Conservation (phyloP, 768 basidiomycete species). For the Kwoniella europaea region DNA sequence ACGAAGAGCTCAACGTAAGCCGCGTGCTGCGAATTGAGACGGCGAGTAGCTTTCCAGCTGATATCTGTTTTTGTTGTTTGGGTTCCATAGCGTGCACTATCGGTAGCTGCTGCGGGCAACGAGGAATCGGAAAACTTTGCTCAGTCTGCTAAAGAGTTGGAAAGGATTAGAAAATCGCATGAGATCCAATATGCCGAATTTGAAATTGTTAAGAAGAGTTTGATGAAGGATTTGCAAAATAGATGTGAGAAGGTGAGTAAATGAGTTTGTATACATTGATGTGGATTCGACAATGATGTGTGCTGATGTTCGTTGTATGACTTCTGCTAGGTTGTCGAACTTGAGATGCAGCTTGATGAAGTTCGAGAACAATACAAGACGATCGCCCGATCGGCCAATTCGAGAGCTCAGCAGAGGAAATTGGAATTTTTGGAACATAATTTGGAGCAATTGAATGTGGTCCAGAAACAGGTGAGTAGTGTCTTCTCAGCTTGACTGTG, state of each 20-base stretch:
- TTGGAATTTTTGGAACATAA: conserved; percentile 98
- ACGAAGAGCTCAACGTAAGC: conserved; percentile 93
- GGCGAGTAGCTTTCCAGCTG: conserved; percentile 6
- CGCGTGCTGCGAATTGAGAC: conserved; percentile 24
- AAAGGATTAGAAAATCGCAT: conserved; percentile 93
- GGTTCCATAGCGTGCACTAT: conserved; percentile 76
- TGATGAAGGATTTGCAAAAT: conserved; percentile 98
- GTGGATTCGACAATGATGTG: background rate
- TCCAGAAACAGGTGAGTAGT: conserved; percentile 86
- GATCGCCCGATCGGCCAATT: conserved; percentile 96
- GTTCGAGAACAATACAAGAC: conserved; percentile 99
- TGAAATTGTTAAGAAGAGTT: conserved; percentile 96
- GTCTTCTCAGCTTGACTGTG: background rate
- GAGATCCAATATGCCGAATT: conserved; percentile 98
- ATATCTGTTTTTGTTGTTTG: background rate
- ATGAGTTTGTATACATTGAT: background rate
- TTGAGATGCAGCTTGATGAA: conserved; percentile 98
- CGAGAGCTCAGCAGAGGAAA: conserved; percentile 98
- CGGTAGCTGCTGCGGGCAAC: conserved; percentile 94
- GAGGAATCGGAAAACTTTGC: conserved; percentile 96
- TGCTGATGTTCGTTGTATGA: background rate
- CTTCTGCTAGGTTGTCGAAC: conserved; percentile 81
- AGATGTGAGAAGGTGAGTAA: conserved; percentile 91
- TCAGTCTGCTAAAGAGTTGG: conserved; percentile 95
- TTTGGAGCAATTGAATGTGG: conserved; percentile 88